A percentile compares a stretch with the other conserved stretches of the same genome.
Conservation (phyloP, 2,329 filamentous ascomycete genomes). For the Aspergillus bombycis region DNA sequence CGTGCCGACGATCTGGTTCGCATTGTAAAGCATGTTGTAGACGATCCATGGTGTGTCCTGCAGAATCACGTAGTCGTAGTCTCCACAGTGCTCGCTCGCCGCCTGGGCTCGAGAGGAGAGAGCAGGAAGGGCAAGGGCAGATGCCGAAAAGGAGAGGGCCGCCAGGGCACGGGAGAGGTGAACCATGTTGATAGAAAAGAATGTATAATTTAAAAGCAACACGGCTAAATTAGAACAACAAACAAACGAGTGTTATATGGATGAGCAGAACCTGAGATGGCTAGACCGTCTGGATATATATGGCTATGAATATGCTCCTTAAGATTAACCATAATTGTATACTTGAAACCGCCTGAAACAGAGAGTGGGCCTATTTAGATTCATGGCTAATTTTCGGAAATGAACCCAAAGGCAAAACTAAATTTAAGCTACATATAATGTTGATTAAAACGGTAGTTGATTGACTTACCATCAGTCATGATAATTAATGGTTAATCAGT, state of each 20-base stretch:
- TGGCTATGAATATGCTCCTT: background rate
- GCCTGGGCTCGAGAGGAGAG: background rate
- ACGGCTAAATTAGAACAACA: background rate
- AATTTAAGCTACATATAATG: background rate
- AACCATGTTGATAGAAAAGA: slow-evolving; percentile 5
- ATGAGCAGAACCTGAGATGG: background rate
- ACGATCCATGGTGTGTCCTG: slow-evolving; percentile 49
- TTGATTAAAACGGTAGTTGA: background rate
- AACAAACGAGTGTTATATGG: background rate
- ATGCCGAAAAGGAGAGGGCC: slow-evolving; percentile 1
- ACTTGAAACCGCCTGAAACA: background rate
- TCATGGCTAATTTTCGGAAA: background rate
- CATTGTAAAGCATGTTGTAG: slow-evolving; percentile 52
- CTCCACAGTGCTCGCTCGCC: slow-evolving; percentile 22
- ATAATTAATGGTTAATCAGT: background rate
- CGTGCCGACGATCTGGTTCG: slow-evolving; percentile 41
- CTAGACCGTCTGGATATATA: background rate
- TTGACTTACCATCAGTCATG: background rate
- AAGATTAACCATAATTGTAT: background rate
- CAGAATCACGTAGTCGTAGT: slow-evolving; percentile 35
- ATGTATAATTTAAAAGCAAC: background rate
- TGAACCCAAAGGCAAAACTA: background rate
- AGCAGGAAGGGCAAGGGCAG: background rate
- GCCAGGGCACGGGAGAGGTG: slow-evolving; percentile 5
- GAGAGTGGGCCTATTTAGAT: background rate